Conservation (phyloP, 345 rosid genomes). For the Hibiscus mutabilis region DNA sequence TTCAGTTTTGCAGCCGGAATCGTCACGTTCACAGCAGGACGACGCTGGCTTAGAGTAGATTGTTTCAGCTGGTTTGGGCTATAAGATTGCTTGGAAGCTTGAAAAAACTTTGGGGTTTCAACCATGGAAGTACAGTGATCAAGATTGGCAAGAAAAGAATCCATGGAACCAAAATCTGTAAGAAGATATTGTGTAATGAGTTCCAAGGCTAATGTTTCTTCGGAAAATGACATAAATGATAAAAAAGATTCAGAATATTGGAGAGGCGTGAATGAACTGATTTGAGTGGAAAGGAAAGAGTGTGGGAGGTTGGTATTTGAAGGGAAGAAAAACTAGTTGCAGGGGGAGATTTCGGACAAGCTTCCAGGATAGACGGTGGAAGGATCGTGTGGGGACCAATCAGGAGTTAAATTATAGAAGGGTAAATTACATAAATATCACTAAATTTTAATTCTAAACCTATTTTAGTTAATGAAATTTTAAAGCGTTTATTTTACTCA, state of each 20-base stretch:
- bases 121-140: not conserved
- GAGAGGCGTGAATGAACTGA: not conserved
- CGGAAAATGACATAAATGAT: constrained; percentile 13
- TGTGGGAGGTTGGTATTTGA: constrained; percentile 18
- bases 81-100: not conserved
- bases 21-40: not conserved
- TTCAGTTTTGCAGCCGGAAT: not conserved
- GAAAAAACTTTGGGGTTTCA: not conserved
- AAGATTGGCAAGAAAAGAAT: constrained; percentile 11
- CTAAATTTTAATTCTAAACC: no score
- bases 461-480: no score
- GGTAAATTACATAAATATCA: no score
- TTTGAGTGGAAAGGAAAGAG: constrained; percentile 28
- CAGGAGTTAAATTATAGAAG: no score
- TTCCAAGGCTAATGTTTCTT: constrained; percentile 46
- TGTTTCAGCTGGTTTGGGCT: not conserved
- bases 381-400: not conserved
- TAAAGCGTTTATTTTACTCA: no score
- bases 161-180: constrained; percentile 43
- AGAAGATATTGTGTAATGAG: constrained; percentile 59
- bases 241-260: not conserved
- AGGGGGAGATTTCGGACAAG: not conserved
- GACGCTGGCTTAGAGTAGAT: not conserved
- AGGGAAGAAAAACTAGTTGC: not conserved
- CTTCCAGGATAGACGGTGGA: not conserved